Conservation (phyloP, 2,329 filamentous ascomycete species). For the Helotiales sp. region DNA sequence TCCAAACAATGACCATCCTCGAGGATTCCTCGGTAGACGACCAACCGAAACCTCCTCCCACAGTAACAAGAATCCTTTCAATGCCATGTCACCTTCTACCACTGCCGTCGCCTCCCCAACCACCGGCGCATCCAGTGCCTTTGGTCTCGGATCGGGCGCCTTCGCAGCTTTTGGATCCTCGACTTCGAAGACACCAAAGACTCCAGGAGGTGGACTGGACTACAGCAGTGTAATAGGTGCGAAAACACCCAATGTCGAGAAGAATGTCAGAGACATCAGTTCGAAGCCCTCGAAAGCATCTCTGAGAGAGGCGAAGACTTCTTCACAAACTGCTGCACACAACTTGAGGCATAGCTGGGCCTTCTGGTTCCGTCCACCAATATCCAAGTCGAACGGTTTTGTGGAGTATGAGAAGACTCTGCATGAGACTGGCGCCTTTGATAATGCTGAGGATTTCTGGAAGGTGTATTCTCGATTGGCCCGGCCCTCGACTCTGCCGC, state of each 20-base stretch:
- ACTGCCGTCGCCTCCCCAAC: constrained; percentile 74
- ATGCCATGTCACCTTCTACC: constrained; percentile 69
- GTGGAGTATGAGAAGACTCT: constrained; percentile 97
- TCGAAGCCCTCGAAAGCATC: constrained; percentile 35
- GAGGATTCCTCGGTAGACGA: constrained; percentile 70
- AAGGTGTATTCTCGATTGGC: constrained; percentile 86
- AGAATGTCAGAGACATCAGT: constrained; percentile 53
- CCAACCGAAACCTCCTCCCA: constrained; percentile 75
- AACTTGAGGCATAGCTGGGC: constrained; percentile 86
- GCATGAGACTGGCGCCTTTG: constrained; percentile 78
- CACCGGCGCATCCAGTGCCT: constrained; percentile 78
- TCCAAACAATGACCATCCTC: constrained; percentile 49
- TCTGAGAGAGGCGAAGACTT: constrained; percentile 48
- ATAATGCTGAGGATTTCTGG: constrained; percentile 89
- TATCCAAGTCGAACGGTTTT: constrained; percentile 85
- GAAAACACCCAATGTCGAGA: constrained; percentile 61
- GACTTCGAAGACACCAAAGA: constrained; percentile 85
- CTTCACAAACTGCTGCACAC: constrained; percentile 48
- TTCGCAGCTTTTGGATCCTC: constrained; percentile 86
- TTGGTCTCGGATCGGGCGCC: constrained; percentile 90
- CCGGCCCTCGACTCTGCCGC: constrained; percentile 80
- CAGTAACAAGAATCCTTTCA: constrained; percentile 76
- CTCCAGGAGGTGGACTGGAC: constrained; percentile 78
- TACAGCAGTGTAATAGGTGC: constrained; percentile 58
- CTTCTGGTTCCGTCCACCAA: constrained; percentile 95